Evolutionary conservation across 805 yeast species (phyloP).

Genomic region (Yamadazyma nakazawae): DNA sequence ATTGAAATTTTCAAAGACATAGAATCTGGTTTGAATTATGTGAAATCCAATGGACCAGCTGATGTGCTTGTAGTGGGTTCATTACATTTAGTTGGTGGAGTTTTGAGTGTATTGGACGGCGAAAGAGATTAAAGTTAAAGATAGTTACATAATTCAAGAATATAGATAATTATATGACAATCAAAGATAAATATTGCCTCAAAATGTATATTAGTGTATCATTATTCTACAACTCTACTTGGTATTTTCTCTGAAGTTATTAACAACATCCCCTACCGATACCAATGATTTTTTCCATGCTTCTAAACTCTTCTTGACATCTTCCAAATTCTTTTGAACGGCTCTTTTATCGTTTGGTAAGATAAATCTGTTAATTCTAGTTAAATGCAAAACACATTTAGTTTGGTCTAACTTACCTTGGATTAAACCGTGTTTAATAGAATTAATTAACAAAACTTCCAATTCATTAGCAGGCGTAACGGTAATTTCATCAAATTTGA

Average conservation of each 20-base stretch:
- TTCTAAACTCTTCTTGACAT: constrained; percentile 30
- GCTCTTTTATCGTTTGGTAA: constrained; percentile 35
- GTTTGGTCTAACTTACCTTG: constrained; percentile 47
- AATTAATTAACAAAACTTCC: constrained; percentile 38
- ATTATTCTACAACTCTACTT: constrained; percentile 13
- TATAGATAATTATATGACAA: too few relatives aligned
- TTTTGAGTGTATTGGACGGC: constrained; percentile 75
- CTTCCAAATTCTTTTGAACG: constrained; percentile 30
- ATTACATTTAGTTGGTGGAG: constrained; percentile 90
- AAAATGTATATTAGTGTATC: background rate
- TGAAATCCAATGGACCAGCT: constrained; percentile 19
- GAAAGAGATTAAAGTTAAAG: constrained; percentile 22
- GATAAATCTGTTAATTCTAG: constrained; percentile 39
- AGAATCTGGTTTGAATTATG: constrained; percentile 49
- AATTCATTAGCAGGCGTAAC: constrained; percentile 29
- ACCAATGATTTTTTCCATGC: constrained; percentile 41
- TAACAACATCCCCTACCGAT: constrained; percentile 40
- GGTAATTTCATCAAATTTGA: constrained; percentile 38
- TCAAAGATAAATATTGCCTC: background rate
- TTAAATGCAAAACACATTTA: constrained; percentile 37
- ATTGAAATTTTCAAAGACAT: constrained; percentile 65
- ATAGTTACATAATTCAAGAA: background rate
- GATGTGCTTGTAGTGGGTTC: constrained; percentile 94
- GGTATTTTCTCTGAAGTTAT: constrained; percentile 41
- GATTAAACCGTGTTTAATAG: constrained; percentile 42